Evolutionary conservation across 2,329 filamentous ascomycete genomes (phyloP).

Genomic region (Pseudonectria foliicola): DNA sequence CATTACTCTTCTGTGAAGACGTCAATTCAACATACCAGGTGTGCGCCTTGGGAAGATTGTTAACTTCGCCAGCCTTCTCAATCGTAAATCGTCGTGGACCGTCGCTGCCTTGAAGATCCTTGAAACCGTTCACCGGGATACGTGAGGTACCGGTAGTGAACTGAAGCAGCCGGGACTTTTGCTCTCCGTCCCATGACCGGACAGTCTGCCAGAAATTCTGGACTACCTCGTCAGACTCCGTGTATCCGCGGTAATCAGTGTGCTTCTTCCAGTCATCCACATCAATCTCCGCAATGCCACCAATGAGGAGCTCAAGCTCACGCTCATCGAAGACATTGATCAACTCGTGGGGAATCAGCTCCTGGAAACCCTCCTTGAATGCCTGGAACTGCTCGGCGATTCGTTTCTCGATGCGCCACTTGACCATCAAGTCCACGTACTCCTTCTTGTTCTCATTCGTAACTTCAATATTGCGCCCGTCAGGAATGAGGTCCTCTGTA

Average conservation of each 20-base stretch:
- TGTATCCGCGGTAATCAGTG: constrained; percentile 97
- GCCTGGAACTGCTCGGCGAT: constrained; percentile 98
- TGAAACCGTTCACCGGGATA: constrained; percentile 99
- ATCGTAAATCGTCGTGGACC: constrained; percentile 94
- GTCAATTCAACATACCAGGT: constrained; percentile 68
- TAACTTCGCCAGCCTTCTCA: constrained; percentile 89
- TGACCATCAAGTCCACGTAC: constrained; percentile 96
- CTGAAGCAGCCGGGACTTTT: constrained; percentile 92
- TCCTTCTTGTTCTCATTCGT: constrained; percentile 99
- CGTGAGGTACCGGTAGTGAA: constrained; percentile 96
- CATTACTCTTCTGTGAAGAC: neutral
- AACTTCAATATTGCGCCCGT: constrained; percentile 86
- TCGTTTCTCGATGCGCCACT: constrained; percentile 98
- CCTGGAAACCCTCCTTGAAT: constrained; percentile 95
- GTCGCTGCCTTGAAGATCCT: constrained; percentile 95
- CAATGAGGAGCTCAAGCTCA: constrained; percentile 91
- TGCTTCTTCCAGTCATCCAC: constrained; percentile 99
- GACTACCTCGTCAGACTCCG: constrained; percentile 93
- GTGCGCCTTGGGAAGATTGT: constrained; percentile 90
- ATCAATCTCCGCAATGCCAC: constrained; percentile 98
- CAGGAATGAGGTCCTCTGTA: constrained; percentile 87
- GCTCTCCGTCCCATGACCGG: constrained; percentile 93
- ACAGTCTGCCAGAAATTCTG: constrained; percentile 99
- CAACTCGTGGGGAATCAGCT: constrained; percentile 90
- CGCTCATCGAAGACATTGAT: constrained; percentile 99